These are phyloP conservation scores for Aspergillus sp. DNA, from an alignment of 2,329 filamentous ascomycete species.

Conservation along the genomic window DNA sequence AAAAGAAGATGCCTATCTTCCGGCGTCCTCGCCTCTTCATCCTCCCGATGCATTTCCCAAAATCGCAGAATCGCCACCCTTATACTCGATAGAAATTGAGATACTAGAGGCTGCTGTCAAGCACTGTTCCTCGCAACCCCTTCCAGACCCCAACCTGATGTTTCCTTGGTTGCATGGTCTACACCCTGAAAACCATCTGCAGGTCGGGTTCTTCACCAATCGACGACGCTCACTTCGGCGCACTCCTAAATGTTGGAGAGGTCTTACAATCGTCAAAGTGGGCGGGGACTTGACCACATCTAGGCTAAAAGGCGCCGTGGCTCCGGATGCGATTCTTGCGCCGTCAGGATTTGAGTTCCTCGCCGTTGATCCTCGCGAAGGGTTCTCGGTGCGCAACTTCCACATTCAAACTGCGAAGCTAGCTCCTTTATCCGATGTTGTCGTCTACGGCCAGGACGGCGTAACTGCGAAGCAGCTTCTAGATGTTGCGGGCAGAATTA, in stretches of 20 bases:
- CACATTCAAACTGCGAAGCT: slow-evolving; percentile 92
- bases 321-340: slow-evolving; percentile 75
- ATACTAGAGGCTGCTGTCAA: slow-evolving; percentile 73
- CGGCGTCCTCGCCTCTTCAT: slow-evolving; percentile 69
- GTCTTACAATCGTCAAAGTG: slow-evolving; percentile 83
- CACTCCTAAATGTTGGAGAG: slow-evolving; percentile 74
- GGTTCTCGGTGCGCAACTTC: slow-evolving; percentile 95
- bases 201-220: slow-evolving; percentile 84
- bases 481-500: slow-evolving; percentile 63
- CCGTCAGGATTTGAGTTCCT: slow-evolving; percentile 63
- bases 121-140: slow-evolving; percentile 71
- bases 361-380: slow-evolving; percentile 81
- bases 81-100: slow-evolving; percentile 72
- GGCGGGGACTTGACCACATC: slow-evolving; percentile 73
- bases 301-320: slow-evolving; percentile 83
- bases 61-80: slow-evolving; percentile 55
- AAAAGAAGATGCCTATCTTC: slow-evolving; percentile 53
- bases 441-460: slow-evolving; percentile 80
- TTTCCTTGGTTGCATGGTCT: slow-evolving; percentile 97
- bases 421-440: slow-evolving; percentile 84
- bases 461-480: slow-evolving; percentile 63
- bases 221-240: slow-evolving; percentile 69
- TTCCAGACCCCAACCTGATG: slow-evolving; percentile 80
- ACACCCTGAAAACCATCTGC: slow-evolving; percentile 83
- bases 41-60: slow-evolving; percentile 67